A percentile compares a stretch with the other conserved stretches of the same genome.
phyloP scores from a whole-genome alignment of 169 alveolate species.

The Babesia ovis region DNA sequence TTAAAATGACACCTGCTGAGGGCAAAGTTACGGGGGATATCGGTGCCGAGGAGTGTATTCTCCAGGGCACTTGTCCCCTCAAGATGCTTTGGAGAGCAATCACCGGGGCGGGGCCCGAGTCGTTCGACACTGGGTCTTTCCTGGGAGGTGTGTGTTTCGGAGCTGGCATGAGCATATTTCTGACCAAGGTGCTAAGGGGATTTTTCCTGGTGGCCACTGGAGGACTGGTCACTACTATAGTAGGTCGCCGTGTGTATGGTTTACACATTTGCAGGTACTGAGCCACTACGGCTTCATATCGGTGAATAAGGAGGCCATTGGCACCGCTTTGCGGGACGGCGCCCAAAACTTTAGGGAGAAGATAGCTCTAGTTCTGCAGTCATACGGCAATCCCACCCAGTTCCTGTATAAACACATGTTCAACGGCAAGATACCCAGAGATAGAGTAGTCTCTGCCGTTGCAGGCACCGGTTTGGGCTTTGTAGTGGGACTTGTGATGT shows the following conservation, averaged over 20 bases:
- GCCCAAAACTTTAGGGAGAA: background rate
- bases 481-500: constrained; percentile 5
- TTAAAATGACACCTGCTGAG: too few relatives aligned
- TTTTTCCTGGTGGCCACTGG: constrained; percentile 37
- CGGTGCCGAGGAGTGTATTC: background rate
- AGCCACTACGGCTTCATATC: constrained; percentile 32
- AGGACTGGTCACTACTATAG: constrained; percentile 34
- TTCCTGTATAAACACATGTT: background rate
- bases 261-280: background rate
- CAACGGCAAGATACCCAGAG: constrained; percentile 1
- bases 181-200: constrained; percentile 28
- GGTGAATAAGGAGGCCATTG: constrained; percentile 7
- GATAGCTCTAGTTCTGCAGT: background rate
- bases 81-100: background rate
- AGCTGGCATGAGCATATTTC: constrained; percentile 32
- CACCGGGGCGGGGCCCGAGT: constrained; percentile 17
- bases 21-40: too few relatives aligned
- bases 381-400: background rate
- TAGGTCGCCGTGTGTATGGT: constrained; percentile 18
- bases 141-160: constrained; percentile 66
- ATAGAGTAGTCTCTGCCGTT: constrained; percentile 6
- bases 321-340: background rate
- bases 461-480: constrained; percentile 23
- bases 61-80: constrained; percentile 2
- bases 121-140: constrained; percentile 39